Base-by-base conservation (phyloP, 176 grass and related monocot species). In the Leersia perrieri region DNA sequence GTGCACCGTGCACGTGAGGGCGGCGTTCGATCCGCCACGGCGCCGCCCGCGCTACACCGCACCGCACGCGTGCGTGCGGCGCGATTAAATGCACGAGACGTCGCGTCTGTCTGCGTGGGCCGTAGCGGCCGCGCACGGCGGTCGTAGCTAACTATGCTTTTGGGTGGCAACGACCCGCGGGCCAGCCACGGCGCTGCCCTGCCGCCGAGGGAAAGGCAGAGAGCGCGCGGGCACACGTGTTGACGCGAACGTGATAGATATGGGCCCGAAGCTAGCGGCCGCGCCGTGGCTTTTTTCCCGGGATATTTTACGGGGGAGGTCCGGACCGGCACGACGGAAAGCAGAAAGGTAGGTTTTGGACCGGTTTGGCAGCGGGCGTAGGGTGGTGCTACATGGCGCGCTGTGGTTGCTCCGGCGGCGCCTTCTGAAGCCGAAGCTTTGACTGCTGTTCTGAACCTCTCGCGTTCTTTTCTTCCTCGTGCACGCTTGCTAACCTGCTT, bases 151-250 rank as follows among this genome's bases (percentile, higher is more conserved):
- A 42, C 25, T 14, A 29, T 60, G 1, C 82, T 76, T 89, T 85
- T 60, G 22, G 82, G 57, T 6, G 88, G 72, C 20, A 77, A 27
- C 77, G 82, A 89, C 87, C 1, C 42, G 35, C 71, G 45, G 63
- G 72, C 49, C 81, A 60, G 38, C 23, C 82, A 44, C 68, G 71
- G 72, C 71, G 72, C 72, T 82, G 66, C 88, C 88, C 78, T 82
- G 78, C 66, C 44, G 66, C 88, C 78, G 78, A 86, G 83, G 83
- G 57, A 81, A 85, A 51, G 77, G 3, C 27, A 38, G 60, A 73
- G 75, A 44, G 45, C 70, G 23, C 38, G n/a, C n/a, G 68, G 31
- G 3, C 82, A 71, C 71, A 72, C 63, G 87, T 66, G 82, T 27
- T 49, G 41, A 14, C 2, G 70, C 51, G 26, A 28, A n/a, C n/a